Base-by-base conservation (phyloP, 805 yeast genomes). In the Wickerhamomyces hampshirensis region DNA sequence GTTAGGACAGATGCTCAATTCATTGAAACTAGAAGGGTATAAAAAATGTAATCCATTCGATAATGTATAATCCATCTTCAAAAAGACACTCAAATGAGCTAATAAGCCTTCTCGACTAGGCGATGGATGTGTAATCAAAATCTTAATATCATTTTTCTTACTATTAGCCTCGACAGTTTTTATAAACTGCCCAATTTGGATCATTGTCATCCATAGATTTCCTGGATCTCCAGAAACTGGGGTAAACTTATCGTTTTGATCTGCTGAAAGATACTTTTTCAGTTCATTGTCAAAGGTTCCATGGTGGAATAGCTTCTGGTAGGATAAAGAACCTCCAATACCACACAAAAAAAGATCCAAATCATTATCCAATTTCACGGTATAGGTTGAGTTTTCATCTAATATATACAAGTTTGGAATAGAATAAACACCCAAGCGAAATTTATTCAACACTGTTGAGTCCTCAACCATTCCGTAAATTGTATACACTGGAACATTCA, bases 401-500 rank as follows among this genome's bases (percentile, higher is more conserved):
- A 84, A 65, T 5, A 84, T 52, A 44, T 63, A 59, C 38, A 84
- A 59, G 53, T 84, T 84, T 12, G 75, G 74, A 4, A 84, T 67
- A 3, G 43, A 35, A 43, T 75, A 70, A 10, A 64, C 59, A 4
- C 82, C 82, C 35, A 63, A 56, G 37, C 78, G 68, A 56, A 84
- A 73, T 61, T 73, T 75, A 44, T 78, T 74, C 29, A 84, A 59
- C 16, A 84, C 84, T 4, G 69, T 52, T 2, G 85, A 76, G 54
- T 84, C 94, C 54, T 84, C 94, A 38, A 79, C 67, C 56, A 82
- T 79, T 0, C 93, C 93, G 48, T 73, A 79, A n/a, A 80, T 75
- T 4, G 89, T 76, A 60, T 84, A 84, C 1, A 84, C 85, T 0
- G 94, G 93, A 3, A 70, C 73, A 27, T 58, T 58, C 47, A 72